phyloP scores from a whole-genome alignment of 2,329 filamentous ascomycete genomes.

The Cladophialophora carrionii region DNA sequence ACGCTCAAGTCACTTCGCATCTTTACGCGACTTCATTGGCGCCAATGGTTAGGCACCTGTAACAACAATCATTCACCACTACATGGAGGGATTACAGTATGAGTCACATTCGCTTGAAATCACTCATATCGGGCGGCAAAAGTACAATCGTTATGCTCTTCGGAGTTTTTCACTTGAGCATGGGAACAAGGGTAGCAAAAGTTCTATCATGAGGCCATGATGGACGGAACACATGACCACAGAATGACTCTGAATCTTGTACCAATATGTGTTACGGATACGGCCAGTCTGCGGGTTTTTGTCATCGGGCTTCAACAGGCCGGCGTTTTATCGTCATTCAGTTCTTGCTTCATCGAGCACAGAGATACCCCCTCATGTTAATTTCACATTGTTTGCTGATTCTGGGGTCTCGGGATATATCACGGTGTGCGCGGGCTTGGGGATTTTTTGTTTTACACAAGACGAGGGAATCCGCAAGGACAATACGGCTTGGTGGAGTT shows the following conservation, averaged over 20 bases:
- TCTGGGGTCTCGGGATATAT: neutral
- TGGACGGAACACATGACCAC: conserved; percentile 22
- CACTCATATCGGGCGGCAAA: conserved; percentile 6
- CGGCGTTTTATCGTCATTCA: conserved; percentile 6
- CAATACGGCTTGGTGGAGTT: conserved; percentile 5
- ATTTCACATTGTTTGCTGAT: neutral
- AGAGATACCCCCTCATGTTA: conserved; percentile 20
- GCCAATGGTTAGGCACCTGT: conserved; percentile 25
- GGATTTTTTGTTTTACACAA: neutral
- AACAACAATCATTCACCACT: conserved; percentile 24
- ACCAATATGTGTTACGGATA: conserved; percentile 18
- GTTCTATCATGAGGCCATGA: conserved; percentile 26
- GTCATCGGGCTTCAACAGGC: neutral
- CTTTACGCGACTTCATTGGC: conserved; percentile 11
- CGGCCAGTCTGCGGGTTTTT: conserved; percentile 12
- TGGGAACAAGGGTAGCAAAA: conserved; percentile 17
- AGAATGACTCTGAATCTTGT: conserved; percentile 24
- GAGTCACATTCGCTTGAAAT: conserved; percentile 25
- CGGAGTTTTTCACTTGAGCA: conserved; percentile 18
- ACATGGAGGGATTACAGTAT: conserved; percentile 17
- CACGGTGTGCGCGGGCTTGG: neutral
- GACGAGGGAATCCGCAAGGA: conserved; percentile 4
- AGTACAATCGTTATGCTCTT: conserved; percentile 15
- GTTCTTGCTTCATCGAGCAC: conserved; percentile 15
- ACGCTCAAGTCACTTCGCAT: neutral